These are phyloP conservation scores for Eucalyptus polybractea DNA, from an alignment of 345 rosid genomes.

Conservation along the genomic window DNA sequence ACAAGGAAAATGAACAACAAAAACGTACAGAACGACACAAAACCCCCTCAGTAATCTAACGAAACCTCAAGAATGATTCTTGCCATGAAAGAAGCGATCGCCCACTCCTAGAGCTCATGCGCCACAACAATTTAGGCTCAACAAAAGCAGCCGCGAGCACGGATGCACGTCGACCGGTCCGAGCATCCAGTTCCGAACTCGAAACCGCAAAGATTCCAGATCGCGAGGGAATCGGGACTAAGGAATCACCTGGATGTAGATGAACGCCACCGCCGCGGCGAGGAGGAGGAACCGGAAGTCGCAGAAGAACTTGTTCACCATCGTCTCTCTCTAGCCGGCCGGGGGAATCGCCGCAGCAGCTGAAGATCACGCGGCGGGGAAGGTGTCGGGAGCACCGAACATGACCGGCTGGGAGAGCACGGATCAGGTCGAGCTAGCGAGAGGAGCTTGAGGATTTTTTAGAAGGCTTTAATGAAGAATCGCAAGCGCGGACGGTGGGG, in stretches of 20 bases:
- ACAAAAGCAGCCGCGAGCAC: background rate
- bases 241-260: conserved; percentile 64
- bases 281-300: conserved; percentile 75
- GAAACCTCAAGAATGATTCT: no score
- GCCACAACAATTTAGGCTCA: background rate
- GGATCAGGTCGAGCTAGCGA: no score
- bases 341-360: background rate
- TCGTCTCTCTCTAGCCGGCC: background rate
- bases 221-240: no score
- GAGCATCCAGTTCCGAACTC: no score
- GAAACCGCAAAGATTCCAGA: background rate
- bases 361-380: background rate
- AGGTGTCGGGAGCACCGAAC: background rate
- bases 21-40: background rate
- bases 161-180: background rate
- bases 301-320: conserved; percentile 14
- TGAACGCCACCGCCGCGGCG: conserved; percentile 59
- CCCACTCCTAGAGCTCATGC: no score
- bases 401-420: no score
- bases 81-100: no score
- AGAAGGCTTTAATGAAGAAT: no score
- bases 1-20: background rate
- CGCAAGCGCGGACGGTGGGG: background rate
- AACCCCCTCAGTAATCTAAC: background rate
- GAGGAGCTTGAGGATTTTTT: no score